These are phyloP conservation scores for Hemisphaericaspora subhashii DNA, from an alignment of 1,139 yeast species.

Conservation along the genomic window DNA sequence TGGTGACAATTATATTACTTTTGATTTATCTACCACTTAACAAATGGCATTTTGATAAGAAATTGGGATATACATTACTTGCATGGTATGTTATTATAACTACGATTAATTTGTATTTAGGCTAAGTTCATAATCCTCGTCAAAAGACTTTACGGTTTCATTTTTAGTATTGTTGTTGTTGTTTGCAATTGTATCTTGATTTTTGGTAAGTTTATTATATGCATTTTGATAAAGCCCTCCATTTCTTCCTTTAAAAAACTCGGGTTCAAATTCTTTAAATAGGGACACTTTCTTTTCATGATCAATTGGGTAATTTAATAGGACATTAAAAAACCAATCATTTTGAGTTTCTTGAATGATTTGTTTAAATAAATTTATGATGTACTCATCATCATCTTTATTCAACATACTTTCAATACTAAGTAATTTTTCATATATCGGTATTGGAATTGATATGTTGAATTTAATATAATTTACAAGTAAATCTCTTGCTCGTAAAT, in stretches of 20 bases:
- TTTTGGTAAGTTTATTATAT: conserved; percentile 5
- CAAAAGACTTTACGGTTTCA: neutral
- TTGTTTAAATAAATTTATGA: conserved; percentile 25
- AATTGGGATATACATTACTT: conserved; percentile 26
- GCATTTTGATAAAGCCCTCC: conserved; percentile 3
- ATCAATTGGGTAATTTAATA: conserved; percentile 18
- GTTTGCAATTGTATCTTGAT: no score
- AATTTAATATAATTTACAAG: conserved; percentile 26
- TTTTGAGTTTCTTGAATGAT: conserved; percentile 24
- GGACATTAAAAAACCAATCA: conserved; percentile 24
- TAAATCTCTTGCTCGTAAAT: conserved; percentile 37
- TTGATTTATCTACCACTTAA: conserved; percentile 33
- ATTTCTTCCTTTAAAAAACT: conserved; percentile 1
- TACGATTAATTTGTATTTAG: conserved; percentile 18
- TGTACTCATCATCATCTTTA: conserved; percentile 23
- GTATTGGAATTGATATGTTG: conserved; percentile 31
- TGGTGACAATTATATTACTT: conserved; percentile 24
- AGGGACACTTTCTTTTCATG: conserved; percentile 13
- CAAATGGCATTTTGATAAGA: conserved; percentile 36
- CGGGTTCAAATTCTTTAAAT: conserved; percentile 13
- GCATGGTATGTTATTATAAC: conserved; percentile 24
- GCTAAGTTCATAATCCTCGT: conserved; percentile 6
- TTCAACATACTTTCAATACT: conserved; percentile 34
- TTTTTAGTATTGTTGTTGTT: neutral
- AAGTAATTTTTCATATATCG: conserved; percentile 38